Base-by-base conservation (phyloP, 164 flowering plant genomes). In the Houttuynia cordata region DNA sequence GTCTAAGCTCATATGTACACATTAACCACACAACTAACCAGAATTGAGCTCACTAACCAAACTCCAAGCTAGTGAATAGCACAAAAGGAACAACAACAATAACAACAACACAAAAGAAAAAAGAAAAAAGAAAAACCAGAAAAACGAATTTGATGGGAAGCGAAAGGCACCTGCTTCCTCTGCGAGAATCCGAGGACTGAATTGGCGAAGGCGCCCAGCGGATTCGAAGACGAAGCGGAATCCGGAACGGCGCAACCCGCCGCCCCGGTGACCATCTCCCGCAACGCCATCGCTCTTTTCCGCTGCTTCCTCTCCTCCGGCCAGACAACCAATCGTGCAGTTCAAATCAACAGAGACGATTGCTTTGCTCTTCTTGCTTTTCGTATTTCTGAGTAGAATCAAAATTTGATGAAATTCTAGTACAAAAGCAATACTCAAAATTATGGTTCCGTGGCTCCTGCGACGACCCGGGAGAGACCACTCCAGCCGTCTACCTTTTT, bases 221-320 rank as follows among this genome's bases (percentile, higher is more conserved):
- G 98, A 61, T 89, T 89, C 6, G 91, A 76, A 9, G 96, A 83
- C 65, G 91, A 75, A 51, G 92, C 78, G 4, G 93, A 70, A 19
- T 85, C 93, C 0, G 95, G 93, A 58, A 78, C 93, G 4, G 88
- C 83, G 63, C 98, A 91, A 14, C 84, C 82, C 1, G 91, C 88
- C 53, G 89, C 96, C 12, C 98, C 98, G 0, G 81, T 74, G 18
- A 92, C 91, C 6, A 92, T 72, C 17, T 89, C 97, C 57, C 98
- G 73, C 96, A 84, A 79, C 82, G 98, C 86, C 98, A 89, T 91
- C 13, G n/a, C 58, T 37, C 18, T 23, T 57, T 56, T 2, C 37
- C 37, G 6, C 50, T 23, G 7, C 56, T 50, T 2, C 19, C 40
- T 45, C 25, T 18, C 42, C 34, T 21, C 15, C 51, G 30, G 21